phyloP scores from a whole-genome alignment of 2,329 filamentous ascomycete species.

The Alternaria hordeiaustralica region DNA sequence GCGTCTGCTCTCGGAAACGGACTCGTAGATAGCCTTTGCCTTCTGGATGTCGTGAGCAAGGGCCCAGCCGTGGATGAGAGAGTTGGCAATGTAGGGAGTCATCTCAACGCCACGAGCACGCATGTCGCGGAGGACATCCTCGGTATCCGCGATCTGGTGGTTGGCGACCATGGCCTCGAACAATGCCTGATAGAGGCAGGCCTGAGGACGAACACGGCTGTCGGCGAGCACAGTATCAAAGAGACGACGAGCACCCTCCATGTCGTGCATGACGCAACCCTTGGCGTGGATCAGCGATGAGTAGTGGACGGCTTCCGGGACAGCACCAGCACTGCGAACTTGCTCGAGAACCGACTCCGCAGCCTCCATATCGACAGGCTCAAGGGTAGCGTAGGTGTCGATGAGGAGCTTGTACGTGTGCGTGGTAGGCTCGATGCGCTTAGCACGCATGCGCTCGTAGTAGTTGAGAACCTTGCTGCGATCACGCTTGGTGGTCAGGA shows the following conservation, averaged over 20 bases:
- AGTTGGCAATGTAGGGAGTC: conserved; percentile 98
- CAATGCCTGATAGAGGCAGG: conserved; percentile 94
- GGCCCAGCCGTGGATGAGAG: conserved; percentile 96
- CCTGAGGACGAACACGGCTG: conserved; percentile 71
- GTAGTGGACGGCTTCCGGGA: conserved; percentile 92
- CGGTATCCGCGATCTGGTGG: conserved; percentile 75
- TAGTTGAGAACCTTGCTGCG: conserved; percentile 92
- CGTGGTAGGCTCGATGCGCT: conserved; percentile 86
- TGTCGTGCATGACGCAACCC: conserved; percentile 91
- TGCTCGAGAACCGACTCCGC: conserved; percentile 82
- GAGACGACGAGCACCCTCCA: conserved; percentile 78
- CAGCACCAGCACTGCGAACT: conserved; percentile 76
- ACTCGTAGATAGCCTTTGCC: conserved; percentile 78
- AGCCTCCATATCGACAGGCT: conserved; percentile 86
- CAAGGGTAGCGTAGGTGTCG: conserved; percentile 91
- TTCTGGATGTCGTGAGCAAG: conserved; percentile 80
- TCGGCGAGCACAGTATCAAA: conserved; percentile 83
- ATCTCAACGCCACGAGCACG: conserved; percentile 74
- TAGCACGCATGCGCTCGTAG: conserved; percentile 90
- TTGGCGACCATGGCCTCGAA: conserved; percentile 98
- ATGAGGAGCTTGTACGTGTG: conserved; percentile 98
- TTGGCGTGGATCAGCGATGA: conserved; percentile 94
- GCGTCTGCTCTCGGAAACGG: conserved; percentile 77
- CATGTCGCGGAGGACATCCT: conserved; percentile 79
- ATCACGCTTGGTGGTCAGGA: conserved; percentile 95